These are phyloP conservation scores for Trichopus zeylanicus DNA, from an alignment of 116 monocot genomes.

Conservation along the genomic window DNA sequence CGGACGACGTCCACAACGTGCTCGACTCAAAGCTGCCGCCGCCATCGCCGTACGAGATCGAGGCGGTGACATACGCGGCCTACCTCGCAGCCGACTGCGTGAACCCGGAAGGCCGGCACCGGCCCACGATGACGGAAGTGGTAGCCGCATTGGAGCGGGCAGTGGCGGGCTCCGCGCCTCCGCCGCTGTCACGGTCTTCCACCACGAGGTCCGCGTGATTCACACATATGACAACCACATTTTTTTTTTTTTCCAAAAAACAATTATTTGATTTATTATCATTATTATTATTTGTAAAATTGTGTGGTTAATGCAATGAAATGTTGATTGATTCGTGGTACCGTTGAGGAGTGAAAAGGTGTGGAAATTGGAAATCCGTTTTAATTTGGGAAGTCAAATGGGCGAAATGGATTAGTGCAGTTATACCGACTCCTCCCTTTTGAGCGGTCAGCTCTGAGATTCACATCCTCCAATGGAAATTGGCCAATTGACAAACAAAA, in stretches of 20 bases:
- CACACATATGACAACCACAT: too few species aligned
- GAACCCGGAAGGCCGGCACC: conserved; percentile 24
- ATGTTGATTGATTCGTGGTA: too few species aligned
- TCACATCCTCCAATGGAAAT: background rate
- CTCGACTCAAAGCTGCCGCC: conserved; percentile 48
- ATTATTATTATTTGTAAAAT: background rate
- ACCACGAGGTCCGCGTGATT: background rate
- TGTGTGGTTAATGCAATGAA: background rate
- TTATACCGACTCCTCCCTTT: background rate
- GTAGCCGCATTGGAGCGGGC: conserved; percentile 49
- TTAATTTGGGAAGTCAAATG: background rate
- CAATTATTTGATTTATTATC: background rate
- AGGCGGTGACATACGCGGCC: conserved; percentile 48
- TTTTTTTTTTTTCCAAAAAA: background rate
- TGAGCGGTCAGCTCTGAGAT: background rate
- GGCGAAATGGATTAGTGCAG: background rate
- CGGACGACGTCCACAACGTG: conserved; percentile 34
- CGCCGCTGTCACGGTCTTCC: background rate
- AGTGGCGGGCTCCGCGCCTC: background rate
- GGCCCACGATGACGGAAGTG: conserved; percentile 67
- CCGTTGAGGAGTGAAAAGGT: too few species aligned
- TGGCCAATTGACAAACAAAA: background rate
- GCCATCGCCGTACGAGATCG: conserved; percentile 55
- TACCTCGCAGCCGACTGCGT: conserved; percentile 68
- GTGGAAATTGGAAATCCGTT: too few species aligned